Evolutionary conservation across 2,329 filamentous ascomycete genomes (phyloP).

Genomic region (Fusarium sp.): DNA sequence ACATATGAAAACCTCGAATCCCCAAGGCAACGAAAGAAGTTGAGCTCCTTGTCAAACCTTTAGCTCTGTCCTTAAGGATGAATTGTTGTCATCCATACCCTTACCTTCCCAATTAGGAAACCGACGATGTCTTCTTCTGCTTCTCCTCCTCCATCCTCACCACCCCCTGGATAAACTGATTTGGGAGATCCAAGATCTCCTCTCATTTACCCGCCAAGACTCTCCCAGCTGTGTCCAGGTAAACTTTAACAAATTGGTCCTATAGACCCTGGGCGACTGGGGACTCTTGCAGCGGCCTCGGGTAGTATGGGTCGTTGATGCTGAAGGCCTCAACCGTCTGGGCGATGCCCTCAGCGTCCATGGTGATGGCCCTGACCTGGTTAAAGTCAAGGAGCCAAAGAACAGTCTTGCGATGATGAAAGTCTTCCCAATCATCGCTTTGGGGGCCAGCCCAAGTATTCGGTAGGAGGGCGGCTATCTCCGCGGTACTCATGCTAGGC

Average conservation of each 20-base stretch:
- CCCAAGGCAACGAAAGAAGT: too few relatives aligned
- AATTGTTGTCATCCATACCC: too few relatives aligned
- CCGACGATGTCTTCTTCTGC: background rate
- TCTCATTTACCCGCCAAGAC: background rate
- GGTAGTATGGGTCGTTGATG: constrained; percentile 42
- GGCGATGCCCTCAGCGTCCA: constrained; percentile 37
- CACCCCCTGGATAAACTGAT: background rate
- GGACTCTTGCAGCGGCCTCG: constrained; percentile 16
- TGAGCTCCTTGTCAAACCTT: too few relatives aligned
- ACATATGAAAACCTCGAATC: too few relatives aligned
- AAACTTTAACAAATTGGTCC: background rate
- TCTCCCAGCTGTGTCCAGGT: background rate
- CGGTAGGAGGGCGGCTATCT: background rate
- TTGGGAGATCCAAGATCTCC: background rate
- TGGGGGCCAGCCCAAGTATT: background rate
- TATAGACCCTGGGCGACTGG: background rate
- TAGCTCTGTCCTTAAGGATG: too few relatives aligned
- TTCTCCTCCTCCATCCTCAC: background rate
- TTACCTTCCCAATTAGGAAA: too few relatives aligned
- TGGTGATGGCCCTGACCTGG: constrained; percentile 36
- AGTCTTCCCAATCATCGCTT: constrained; percentile 13
- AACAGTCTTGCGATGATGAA: constrained; percentile 15
- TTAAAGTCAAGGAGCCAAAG: constrained; percentile 51
- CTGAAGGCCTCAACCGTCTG: constrained; percentile 31
- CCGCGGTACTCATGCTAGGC: background rate